These are phyloP conservation scores for Botrytis tulipae DNA, from an alignment of 2,329 filamentous ascomycete species.

Conservation along the genomic window DNA sequence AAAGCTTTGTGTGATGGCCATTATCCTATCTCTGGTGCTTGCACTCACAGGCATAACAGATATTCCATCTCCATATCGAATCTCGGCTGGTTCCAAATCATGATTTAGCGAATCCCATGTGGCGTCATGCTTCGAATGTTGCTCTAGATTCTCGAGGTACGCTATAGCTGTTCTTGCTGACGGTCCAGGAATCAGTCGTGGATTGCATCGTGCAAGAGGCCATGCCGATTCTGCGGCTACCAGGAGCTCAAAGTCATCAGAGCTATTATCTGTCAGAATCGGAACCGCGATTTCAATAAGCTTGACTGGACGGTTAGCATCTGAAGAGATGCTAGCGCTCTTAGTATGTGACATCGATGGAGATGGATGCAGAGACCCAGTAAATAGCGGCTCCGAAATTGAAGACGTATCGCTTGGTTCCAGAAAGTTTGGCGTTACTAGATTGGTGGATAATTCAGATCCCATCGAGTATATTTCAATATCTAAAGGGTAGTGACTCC, in stretches of 20 bases:
- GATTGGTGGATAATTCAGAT: constrained; percentile 6
- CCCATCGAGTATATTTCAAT: constrained; percentile 40
- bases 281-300: constrained; percentile 1
- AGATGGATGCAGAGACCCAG: constrained; percentile 19
- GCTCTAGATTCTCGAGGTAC: constrained; percentile 51
- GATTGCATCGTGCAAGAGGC: constrained; percentile 53
- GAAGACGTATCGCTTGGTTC: constrained; percentile 15
- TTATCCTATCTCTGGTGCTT: constrained; percentile 62
- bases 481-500: constrained; percentile 47
- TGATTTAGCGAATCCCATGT: constrained; percentile 47
- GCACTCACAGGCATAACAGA: constrained; percentile 47
- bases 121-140: constrained; percentile 48
- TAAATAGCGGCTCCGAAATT: constrained; percentile 7
- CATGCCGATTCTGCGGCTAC: constrained; percentile 50
- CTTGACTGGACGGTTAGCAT: constrained; percentile 11
- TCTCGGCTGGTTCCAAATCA: constrained; percentile 35
- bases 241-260: constrained; percentile 49
- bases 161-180: constrained; percentile 52
- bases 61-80: constrained; percentile 25
- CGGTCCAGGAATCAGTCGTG: constrained; percentile 44
- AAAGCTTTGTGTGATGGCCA: constrained; percentile 70
- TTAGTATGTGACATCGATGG: constrained; percentile 22
- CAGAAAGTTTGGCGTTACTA: constrained; percentile 11
- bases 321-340: constrained; percentile 20
- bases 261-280: constrained; percentile 38